A percentile compares a stretch with the other conserved stretches of the same genome.
Evolutionary conservation across 768 basidiomycete genomes (phyloP).

Genomic region (Chalciporus piperatus): DNA sequence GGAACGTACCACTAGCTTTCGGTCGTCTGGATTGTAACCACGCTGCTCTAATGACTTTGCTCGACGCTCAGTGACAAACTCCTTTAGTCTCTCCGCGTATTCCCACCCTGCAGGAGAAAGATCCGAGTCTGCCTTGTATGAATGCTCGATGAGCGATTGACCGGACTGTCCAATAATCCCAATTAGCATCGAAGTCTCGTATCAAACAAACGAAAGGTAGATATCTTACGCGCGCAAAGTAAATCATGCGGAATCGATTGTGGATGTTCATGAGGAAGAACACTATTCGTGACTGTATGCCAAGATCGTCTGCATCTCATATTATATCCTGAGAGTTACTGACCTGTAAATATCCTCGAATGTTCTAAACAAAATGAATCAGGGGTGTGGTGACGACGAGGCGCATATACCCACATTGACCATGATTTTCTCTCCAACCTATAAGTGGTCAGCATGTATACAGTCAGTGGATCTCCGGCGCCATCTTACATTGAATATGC

Average conservation of each 20-base stretch:
- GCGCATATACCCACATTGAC: conserved; percentile 64
- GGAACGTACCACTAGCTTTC: conserved; percentile 61
- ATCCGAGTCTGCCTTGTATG: conserved; percentile 97
- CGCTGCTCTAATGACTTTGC: conserved; percentile 72
- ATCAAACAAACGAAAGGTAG: not conserved
- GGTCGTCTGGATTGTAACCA: conserved; percentile 57
- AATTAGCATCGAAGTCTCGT: not conserved
- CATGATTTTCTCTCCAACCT: conserved; percentile 96
- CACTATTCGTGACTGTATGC: conserved; percentile 79
- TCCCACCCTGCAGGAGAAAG: conserved; percentile 95
- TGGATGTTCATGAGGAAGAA: conserved; percentile 99
- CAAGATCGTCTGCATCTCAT: conserved; percentile 3
- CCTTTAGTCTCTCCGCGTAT: conserved; percentile 85
- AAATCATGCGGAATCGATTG: conserved; percentile 88
- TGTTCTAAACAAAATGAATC: conserved; percentile 47
- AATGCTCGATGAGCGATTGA: conserved; percentile 98
- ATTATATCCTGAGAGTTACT: conserved; percentile 7
- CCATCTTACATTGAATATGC: conserved; percentile 77
- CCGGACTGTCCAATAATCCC: conserved; percentile 62
- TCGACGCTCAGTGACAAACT: conserved; percentile 84
- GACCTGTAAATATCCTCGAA: conserved; percentile 87
- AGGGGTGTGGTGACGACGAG: not conserved
- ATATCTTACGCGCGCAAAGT: conserved; percentile 82
- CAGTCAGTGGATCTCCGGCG: not conserved
- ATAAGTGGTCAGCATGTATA: conserved; percentile 9